A percentile compares a stretch with the other conserved stretches of the same genome.
Evolutionary conservation across 140 eudicot genomes (phyloP).

Genomic region (Ambrosia hybrid): DNA sequence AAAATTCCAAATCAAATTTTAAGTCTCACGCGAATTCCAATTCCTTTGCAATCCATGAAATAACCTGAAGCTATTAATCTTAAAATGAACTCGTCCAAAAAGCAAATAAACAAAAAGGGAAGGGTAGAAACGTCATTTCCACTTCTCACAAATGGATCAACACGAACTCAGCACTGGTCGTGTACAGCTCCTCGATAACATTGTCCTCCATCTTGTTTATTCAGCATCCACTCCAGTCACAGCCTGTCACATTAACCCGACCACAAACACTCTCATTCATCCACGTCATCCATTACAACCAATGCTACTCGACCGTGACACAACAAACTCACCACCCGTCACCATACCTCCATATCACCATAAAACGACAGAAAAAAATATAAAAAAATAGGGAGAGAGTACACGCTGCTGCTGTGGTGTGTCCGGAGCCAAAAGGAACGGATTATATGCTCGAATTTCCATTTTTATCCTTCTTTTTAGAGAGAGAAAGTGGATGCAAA

Average conservation of each 20-base stretch:
- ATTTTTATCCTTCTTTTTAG: conserved; percentile 9
- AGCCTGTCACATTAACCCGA: conserved; percentile 9
- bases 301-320: background rate
- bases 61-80: too few species aligned
- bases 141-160: background rate
- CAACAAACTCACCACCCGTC: background rate
- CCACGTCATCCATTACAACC: background rate
- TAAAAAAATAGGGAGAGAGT: conserved; percentile 25
- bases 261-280: conserved; percentile 7
- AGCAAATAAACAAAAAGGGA: background rate
- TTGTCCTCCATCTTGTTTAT: conserved; percentile 18
- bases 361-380: conserved; percentile 20
- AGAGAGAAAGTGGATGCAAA: conserved; percentile 34
- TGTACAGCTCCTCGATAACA: conserved; percentile 20
- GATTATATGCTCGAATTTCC: conserved; percentile 8
- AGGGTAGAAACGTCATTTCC: background rate
- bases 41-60: too few species aligned
- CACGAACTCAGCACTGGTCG: conserved; percentile 20
- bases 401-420: background rate
- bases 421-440: conserved; percentile 2
- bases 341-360: conserved; percentile 10
- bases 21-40: too few species aligned
- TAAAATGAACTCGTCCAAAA: too few species aligned
- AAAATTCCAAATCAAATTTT: too few species aligned
- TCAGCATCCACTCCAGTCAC: conserved; percentile 26